A percentile compares a stretch with the other conserved stretches of the same genome.
Conservation (phyloP, 306 rosid genomes). For the Adenanthera pavonina region DNA sequence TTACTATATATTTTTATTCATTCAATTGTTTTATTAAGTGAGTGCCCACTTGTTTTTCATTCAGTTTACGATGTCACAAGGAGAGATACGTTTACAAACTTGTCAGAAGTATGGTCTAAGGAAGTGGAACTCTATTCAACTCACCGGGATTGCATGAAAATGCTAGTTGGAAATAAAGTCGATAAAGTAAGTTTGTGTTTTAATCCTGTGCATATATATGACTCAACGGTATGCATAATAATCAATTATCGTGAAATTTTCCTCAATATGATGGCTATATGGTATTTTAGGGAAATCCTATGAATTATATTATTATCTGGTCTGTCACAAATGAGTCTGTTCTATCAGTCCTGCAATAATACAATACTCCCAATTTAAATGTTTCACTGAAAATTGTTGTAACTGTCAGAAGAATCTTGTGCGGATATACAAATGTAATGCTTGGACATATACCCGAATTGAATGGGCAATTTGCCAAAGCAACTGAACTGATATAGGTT, state of each 20-base stretch:
- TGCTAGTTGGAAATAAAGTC: slow-evolving; percentile 96
- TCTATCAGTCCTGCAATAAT: neutral
- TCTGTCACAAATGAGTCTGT: neutral
- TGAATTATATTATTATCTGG: slow-evolving; percentile 10
- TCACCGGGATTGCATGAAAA: slow-evolving; percentile 82
- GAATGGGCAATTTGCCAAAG: slow-evolving; percentile 3
- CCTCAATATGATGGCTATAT: slow-evolving; percentile 2
- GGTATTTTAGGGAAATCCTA: slow-evolving; percentile 1
- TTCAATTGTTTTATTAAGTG: slow-evolving; percentile 25
- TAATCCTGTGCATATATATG: slow-evolving; percentile 4
- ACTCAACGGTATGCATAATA: slow-evolving; percentile 16
- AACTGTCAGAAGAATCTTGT: neutral
- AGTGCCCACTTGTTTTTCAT: slow-evolving; percentile 34
- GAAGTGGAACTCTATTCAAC: slow-evolving; percentile 84
- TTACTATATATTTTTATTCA: slow-evolving; percentile 17
- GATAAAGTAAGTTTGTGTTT: slow-evolving; percentile 71
- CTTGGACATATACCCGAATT: neutral
- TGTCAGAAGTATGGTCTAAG: slow-evolving; percentile 92
- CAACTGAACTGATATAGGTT: neutral
- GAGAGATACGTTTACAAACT: slow-evolving; percentile 82
- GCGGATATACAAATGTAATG: neutral
- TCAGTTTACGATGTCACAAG: slow-evolving; percentile 89
- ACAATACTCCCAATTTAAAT: neutral
- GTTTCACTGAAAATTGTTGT: neutral
- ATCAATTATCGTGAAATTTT: slow-evolving; percentile 1